Conservation (phyloP, 345 rosid species). For the Brassica juncea region DNA sequence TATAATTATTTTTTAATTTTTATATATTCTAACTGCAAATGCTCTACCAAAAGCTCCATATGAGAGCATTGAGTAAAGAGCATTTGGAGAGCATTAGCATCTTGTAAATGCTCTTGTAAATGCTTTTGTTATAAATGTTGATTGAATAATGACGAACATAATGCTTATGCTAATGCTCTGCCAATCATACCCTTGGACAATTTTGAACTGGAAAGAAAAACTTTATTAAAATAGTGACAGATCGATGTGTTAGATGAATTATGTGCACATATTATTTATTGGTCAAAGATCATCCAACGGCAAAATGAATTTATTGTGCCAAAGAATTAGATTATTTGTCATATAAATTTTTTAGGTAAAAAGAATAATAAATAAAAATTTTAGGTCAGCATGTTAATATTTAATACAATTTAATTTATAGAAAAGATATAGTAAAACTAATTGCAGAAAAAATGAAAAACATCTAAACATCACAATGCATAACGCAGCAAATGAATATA, state of each 20-base stretch:
- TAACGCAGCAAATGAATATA: neutral
- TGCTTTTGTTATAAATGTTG: no score
- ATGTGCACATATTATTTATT: neutral
- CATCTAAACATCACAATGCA: neutral
- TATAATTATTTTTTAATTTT: no score
- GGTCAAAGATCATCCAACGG: neutral
- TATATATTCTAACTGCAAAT: no score
- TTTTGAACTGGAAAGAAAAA: neutral
- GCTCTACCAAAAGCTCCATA: no score
- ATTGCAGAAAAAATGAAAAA: neutral
- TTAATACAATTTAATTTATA: neutral
- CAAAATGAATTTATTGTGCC: neutral
- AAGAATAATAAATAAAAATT: neutral
- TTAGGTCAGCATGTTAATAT: neutral
- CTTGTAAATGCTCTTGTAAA: no score
- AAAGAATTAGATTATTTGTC: neutral
- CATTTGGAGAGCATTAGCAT: no score
- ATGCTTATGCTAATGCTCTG: no score
- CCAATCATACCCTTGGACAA: no score
- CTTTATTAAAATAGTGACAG: neutral
- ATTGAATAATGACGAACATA: no score
- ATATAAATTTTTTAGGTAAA: neutral
- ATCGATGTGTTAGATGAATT: neutral
- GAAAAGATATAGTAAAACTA: neutral
- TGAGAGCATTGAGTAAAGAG: no score